phyloP scores from a whole-genome alignment of 495 filamentous ascomycete species.

The Sphaerosporella brunnea region DNA sequence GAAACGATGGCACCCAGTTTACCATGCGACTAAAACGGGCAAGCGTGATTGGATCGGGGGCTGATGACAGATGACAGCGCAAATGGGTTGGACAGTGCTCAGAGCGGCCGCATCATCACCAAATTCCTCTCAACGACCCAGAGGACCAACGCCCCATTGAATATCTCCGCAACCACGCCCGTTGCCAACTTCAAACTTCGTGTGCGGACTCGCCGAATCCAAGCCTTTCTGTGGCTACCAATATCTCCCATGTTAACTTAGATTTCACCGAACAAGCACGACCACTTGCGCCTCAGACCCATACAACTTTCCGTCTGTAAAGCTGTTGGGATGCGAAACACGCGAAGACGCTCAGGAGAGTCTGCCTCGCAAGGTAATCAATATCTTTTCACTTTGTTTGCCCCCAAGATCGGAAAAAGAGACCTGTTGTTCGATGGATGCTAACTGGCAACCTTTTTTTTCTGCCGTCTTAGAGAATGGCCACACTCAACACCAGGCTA shows the following conservation, averaged over 20 bases:
- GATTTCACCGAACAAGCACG: slow-evolving; percentile 19
- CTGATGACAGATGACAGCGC: no score
- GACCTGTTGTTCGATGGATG: slow-evolving; percentile 4
- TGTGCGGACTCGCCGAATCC: slow-evolving; percentile 7
- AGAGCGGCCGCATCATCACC: no score
- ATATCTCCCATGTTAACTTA: slow-evolving; percentile 22
- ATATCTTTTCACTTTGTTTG: no score
- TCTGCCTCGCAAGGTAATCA: slow-evolving; percentile 16
- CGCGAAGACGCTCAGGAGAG: slow-evolving; percentile 24
- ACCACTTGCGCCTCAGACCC: no score
- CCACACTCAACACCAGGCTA: no score
- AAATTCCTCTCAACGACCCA: slow-evolving; percentile 3
- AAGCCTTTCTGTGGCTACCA: slow-evolving; percentile 16
- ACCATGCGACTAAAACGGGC: no score
- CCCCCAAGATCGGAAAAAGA: no score
- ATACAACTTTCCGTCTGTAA: no score
- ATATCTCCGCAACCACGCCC: slow-evolving; percentile 13
- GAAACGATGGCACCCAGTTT: no score
- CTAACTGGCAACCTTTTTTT: slow-evolving; percentile 13
- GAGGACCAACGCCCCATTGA: slow-evolving; percentile 3
- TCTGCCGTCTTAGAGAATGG: slow-evolving; percentile 10
- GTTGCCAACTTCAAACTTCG: slow-evolving; percentile 13
- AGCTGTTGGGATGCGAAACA: slow-evolving; percentile 22
- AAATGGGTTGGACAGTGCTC: no score
- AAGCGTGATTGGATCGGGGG: no score